phyloP scores from a whole-genome alignment of 306 rosid species.

The Gynostemma pentaphyllum region DNA sequence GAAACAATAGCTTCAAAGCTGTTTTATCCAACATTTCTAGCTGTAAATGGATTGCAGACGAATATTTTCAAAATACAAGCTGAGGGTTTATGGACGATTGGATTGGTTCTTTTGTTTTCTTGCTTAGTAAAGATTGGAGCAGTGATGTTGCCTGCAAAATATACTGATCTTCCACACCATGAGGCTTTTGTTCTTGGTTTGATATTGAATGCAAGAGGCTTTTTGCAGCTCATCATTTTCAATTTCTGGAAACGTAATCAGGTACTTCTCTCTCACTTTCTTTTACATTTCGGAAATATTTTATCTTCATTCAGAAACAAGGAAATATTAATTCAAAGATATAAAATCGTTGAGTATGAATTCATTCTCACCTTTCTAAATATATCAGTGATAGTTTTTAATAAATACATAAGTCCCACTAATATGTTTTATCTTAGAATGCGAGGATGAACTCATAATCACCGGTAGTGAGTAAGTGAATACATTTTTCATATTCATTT shows the following conservation, averaged over 20 bases:
- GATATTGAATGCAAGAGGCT: constrained; percentile 50
- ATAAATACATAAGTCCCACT: too few relatives aligned
- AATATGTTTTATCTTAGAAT: too few relatives aligned
- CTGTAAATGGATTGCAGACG: constrained; percentile 40
- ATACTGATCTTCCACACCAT: constrained; percentile 11
- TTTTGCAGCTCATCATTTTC: constrained; percentile 34
- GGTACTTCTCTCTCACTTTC: too few relatives aligned
- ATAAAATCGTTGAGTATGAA: too few relatives aligned
- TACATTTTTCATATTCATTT: too few relatives aligned
- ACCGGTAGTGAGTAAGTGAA: too few relatives aligned
- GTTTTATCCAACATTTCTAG: constrained; percentile 49
- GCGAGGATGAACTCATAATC: too few relatives aligned
- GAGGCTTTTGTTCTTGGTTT: constrained; percentile 45
- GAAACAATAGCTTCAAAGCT: constrained; percentile 23
- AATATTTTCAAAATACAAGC: constrained; percentile 22
- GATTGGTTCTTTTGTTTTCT: constrained; percentile 12
- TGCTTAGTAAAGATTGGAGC: constrained; percentile 31
- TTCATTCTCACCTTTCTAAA: too few relatives aligned
- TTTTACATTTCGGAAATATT: too few relatives aligned
- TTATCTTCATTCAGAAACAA: too few relatives aligned
- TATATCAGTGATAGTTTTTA: too few relatives aligned
- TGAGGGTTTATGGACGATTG: constrained; percentile 14
- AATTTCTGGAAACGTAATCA: constrained; percentile 27
- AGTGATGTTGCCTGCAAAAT: constrained; percentile 37
- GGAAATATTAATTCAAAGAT: too few relatives aligned